phyloP scores from a whole-genome alignment of 495 filamentous ascomycete species.

The Pseudomonodictys pantanalensis region DNA sequence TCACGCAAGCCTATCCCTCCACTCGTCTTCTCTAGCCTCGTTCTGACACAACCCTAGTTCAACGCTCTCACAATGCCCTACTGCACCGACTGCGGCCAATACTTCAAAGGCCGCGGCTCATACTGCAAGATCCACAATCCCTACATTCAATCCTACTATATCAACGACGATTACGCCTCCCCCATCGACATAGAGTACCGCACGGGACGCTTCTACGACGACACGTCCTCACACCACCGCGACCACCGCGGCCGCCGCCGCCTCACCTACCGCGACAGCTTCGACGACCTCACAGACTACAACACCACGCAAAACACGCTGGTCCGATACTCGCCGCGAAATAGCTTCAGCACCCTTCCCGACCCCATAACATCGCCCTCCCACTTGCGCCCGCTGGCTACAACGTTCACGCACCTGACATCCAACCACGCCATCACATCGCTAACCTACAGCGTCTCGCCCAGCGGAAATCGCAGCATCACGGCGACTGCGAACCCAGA shows the following conservation, averaged over 20 bases:
- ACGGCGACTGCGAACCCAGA: constrained; percentile 2
- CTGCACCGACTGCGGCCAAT: constrained; percentile 1
- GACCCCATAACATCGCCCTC: neutral
- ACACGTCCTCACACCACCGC: neutral
- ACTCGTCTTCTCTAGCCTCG: too few relatives aligned
- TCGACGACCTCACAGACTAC: neutral
- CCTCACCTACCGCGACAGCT: neutral
- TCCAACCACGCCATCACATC: neutral
- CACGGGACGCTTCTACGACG: neutral
- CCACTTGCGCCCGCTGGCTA: neutral
- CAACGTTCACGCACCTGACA: neutral
- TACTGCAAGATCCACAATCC: neutral
- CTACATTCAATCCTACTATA: neutral
- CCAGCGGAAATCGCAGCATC: neutral
- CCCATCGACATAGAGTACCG: neutral
- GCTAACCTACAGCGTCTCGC: neutral
- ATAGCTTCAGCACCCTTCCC: neutral
- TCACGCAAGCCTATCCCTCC: too few relatives aligned
- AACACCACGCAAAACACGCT: neutral
- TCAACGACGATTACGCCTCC: neutral
- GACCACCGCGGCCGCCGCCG: neutral
- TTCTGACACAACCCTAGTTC: too few relatives aligned
- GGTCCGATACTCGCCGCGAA: neutral
- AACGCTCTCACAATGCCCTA: neutral
- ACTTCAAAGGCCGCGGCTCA: neutral